Evolutionary conservation across 73 alveolate genomes (phyloP).

Genomic region (Breviolum minutum): DNA sequence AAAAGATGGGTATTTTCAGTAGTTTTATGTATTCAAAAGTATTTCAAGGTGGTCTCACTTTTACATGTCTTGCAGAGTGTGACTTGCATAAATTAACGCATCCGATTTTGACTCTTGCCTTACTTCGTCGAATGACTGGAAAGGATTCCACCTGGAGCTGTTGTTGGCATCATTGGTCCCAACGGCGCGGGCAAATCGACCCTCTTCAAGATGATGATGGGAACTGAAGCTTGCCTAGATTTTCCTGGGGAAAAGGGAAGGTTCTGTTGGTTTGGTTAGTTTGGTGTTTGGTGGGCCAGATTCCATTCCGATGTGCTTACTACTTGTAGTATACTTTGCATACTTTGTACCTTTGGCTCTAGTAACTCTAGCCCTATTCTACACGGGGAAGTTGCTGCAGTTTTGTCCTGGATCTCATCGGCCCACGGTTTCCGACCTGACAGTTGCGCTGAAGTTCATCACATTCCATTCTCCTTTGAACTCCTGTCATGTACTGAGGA

Average conservation of each 20-base stretch:
- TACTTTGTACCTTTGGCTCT: background rate
- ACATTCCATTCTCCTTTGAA: background rate
- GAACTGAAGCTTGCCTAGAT: constrained; percentile 9
- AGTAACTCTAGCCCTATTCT: background rate
- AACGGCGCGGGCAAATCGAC: constrained; percentile 86
- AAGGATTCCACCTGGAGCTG: constrained; percentile 86
- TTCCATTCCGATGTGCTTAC: background rate
- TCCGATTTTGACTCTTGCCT: background rate
- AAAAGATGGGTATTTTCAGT: too few species aligned
- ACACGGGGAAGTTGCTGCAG: too few species aligned
- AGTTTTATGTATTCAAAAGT: too few species aligned
- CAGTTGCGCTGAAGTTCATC: too few species aligned
- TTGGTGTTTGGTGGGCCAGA: background rate
- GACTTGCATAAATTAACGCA: background rate
- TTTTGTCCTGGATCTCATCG: background rate
- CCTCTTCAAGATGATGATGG: constrained; percentile 86
- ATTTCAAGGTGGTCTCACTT: too few species aligned
- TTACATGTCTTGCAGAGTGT: too few species aligned
- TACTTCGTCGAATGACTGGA: too few species aligned
- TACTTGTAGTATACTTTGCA: background rate
- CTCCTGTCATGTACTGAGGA: constrained; percentile 19
- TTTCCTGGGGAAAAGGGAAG: background rate
- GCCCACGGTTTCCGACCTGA: too few species aligned
- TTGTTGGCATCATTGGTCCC: constrained; percentile 90
- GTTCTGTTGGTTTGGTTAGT: too few species aligned